Base-by-base conservation (phyloP, 2,329 filamentous ascomycete genomes). In the Trichoderma koningii region DNA sequence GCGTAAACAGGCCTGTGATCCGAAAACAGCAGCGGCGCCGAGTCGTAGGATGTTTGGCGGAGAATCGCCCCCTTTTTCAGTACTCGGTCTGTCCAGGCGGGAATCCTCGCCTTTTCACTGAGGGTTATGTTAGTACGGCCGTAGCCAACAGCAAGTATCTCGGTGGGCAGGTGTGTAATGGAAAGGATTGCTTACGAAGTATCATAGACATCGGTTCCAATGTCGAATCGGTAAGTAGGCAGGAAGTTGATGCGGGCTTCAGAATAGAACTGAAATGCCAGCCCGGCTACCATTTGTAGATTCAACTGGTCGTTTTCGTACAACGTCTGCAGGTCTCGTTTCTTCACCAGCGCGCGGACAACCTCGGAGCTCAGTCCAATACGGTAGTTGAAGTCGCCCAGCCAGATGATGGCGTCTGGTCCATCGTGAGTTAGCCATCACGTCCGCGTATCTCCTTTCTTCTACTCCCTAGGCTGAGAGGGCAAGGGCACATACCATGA, bases 311-410 rank as follows among this genome's bases (percentile, higher is more conserved):
- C 94, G 71, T 97, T 96, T 67, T 95, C 90, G 74, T 97, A 96
- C 56, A 98, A 79, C 19, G 84, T 88, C 64, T 89, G 90, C 12
- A 96, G 81, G 72, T 97, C 89, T 28, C 85, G 82, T 63, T 85
- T 83, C 70, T 89, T 85, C 63, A 97, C 87, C 10, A 96, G 80
- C 38, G 88, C 85, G 69, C 91, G 89, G 7, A 92, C 91, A 66
- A 84, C 88, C 45, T 97, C 92, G 69, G 92, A 87, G 51, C 84
- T 85, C 65, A 98, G 82, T 1, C 93, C 94, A 71, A 99, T 96
- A 19, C 95, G 89, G 77, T 99, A 99, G 74, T 99, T 99, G 81
- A 99, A 99, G 76, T 99, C 95, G 5, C 95, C 95, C 48, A 97
- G 84, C 94, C 95, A 99, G 61, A 97, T 89, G 42, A 98, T 89